phyloP scores from a whole-genome alignment of 2,329 filamentous ascomycete species.

The Volutella citrinella region DNA sequence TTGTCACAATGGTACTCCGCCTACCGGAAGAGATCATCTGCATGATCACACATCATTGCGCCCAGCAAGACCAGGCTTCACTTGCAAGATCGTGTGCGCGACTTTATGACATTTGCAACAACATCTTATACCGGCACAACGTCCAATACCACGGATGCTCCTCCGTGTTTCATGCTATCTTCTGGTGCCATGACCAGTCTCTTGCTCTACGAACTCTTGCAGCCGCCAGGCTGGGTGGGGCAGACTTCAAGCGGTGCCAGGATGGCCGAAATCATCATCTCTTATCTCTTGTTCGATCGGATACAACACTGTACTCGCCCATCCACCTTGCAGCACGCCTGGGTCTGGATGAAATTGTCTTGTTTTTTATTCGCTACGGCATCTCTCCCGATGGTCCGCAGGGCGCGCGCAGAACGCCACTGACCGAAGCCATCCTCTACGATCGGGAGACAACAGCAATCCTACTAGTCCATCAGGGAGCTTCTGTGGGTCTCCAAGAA shows the following conservation, averaged over 20 bases:
- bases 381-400: constrained; percentile 1
- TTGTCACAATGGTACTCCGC: too few relatives aligned
- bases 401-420: background rate
- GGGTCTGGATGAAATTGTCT: constrained; percentile 1
- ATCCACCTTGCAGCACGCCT: constrained; percentile 1
- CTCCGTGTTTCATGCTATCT: background rate
- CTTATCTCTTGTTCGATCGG: background rate
- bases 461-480: constrained; percentile 1
- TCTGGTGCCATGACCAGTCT: background rate
- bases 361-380: background rate
- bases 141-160: background rate
- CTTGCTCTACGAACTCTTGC: background rate
- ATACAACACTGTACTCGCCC: background rate
- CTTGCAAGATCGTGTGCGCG: too few relatives aligned
- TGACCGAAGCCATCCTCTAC: constrained; percentile 2
- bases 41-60: background rate
- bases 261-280: constrained; percentile 1
- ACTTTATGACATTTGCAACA: background rate
- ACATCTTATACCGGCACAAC: background rate
- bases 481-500: background rate
- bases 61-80: too few relatives aligned
- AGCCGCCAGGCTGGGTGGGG: background rate
- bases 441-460: constrained; percentile 1
- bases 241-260: constrained; percentile 1
- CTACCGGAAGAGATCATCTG: too few relatives aligned